Evolutionary conservation across 2,329 filamentous ascomycete species (phyloP).

Genomic region (Colletotrichum echinochloae): DNA sequence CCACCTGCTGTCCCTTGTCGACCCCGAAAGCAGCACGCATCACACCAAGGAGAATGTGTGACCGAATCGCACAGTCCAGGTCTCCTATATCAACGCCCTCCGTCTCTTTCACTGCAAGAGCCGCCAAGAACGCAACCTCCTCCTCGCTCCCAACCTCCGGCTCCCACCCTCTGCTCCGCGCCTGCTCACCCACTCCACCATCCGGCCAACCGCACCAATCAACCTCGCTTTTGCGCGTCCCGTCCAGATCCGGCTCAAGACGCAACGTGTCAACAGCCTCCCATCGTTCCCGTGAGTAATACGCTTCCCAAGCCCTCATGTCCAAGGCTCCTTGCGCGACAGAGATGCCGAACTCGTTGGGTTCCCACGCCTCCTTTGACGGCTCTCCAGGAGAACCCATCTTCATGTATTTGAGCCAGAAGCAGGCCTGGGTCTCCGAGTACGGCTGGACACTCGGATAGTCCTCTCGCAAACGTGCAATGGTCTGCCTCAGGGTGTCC

Average conservation of each 20-base stretch:
- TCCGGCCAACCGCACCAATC: constrained; percentile 36
- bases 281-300: constrained; percentile 28
- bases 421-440: constrained; percentile 28
- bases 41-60: constrained; percentile 40
- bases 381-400: neutral
- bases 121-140: constrained; percentile 41
- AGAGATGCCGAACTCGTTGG: constrained; percentile 11
- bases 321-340: constrained; percentile 18
- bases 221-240: constrained; percentile 26
- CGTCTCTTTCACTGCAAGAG: constrained; percentile 37
- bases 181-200: constrained; percentile 9
- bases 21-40: constrained; percentile 29
- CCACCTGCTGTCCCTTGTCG: constrained; percentile 1
- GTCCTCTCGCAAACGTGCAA: constrained; percentile 9
- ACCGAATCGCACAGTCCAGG: constrained; percentile 39
- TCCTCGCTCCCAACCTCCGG: constrained; percentile 42
- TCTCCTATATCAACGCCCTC: constrained; percentile 22
- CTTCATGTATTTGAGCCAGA: constrained; percentile 32
- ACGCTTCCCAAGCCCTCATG: constrained; percentile 18
- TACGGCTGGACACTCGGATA: constrained; percentile 3
- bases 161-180: constrained; percentile 39
- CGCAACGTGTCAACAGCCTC: constrained; percentile 1
- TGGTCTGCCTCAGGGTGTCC: constrained; percentile 22
- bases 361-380: neutral
- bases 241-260: constrained; percentile 37